Evolutionary conservation across 305 asterid species (phyloP).

Genomic region (Solanum hybrid): DNA sequence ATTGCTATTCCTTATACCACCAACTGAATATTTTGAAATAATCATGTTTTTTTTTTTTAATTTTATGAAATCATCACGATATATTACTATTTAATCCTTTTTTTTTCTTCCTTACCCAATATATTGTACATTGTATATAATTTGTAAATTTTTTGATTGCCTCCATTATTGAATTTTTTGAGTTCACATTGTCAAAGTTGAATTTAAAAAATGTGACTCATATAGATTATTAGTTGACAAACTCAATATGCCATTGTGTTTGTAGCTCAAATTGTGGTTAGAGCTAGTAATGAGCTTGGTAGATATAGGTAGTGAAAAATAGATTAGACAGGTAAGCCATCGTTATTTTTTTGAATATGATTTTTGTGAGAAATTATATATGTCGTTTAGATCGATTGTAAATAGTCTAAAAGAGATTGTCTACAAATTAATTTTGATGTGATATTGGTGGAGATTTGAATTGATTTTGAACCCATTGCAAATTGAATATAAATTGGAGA

Average conservation of each 20-base stretch:
- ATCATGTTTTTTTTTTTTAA: not conserved
- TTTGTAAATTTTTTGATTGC: not conserved
- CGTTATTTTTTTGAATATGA: not conserved
- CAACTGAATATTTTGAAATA: not conserved
- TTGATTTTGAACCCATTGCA: not conserved
- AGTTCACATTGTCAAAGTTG: not conserved
- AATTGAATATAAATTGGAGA: not conserved
- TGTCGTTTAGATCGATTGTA: not conserved
- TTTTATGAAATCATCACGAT: not conserved
- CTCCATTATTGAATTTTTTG: not conserved
- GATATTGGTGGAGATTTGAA: not conserved
- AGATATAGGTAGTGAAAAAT: too few relatives aligned
- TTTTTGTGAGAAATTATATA: not conserved
- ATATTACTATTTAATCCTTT: not conserved
- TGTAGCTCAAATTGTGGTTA: not conserved
- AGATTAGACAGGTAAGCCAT: not conserved
- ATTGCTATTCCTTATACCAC: not conserved
- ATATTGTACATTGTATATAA: not conserved
- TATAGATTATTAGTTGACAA: not conserved
- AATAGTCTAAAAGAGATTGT: not conserved
- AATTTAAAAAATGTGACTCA: not conserved
- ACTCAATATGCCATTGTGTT: not conserved
- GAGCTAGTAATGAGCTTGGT: not conserved
- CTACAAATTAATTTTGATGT: not conserved
- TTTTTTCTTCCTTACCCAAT: not conserved